A percentile compares a stretch with the other conserved stretches of the same genome.
Conservation (phyloP, 1,284 basidiomycete genomes). For the Malassezia dermatis region DNA sequence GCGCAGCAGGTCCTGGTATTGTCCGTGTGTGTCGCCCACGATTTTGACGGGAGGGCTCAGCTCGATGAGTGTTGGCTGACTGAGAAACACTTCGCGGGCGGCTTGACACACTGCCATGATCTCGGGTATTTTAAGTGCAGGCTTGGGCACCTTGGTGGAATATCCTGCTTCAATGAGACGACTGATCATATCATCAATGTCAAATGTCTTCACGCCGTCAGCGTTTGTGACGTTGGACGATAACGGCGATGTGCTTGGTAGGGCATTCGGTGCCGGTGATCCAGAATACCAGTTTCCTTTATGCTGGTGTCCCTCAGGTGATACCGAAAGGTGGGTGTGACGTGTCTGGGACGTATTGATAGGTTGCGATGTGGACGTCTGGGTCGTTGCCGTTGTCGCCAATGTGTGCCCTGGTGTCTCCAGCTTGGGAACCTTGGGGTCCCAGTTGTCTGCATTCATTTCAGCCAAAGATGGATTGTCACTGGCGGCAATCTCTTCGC, state of each 20-base stretch:
- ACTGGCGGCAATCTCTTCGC: conserved; percentile 2
- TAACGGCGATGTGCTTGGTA: conserved; percentile 11
- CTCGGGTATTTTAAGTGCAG: conserved; percentile 90
- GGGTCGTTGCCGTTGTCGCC: background rate
- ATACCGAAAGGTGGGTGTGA: background rate
- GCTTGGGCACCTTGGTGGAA: conserved; percentile 93
- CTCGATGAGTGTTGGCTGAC: conserved; percentile 93
- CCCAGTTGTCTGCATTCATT: background rate
- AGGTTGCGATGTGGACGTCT: background rate
- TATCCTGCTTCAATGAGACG: conserved; percentile 93
- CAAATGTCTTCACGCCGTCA: conserved; percentile 54
- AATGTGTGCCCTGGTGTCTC: background rate
- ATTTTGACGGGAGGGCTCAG: conserved; percentile 98
- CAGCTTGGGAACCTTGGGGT: background rate
- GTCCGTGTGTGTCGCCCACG: conserved; percentile 96
- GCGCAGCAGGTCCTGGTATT: conserved; percentile 94
- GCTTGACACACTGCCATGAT: conserved; percentile 89
- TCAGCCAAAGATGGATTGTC: background rate
- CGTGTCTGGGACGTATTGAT: background rate
- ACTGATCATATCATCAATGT: conserved; percentile 98
- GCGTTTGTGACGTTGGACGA: conserved; percentile 20
- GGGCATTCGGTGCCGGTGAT: conserved; percentile 11
- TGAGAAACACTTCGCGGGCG: conserved; percentile 92
- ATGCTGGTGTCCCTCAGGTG: conserved; percentile 3
- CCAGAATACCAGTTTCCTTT: background rate